These are phyloP conservation scores for Arthrobotrys iridis DNA, from an alignment of 2,329 filamentous ascomycete species.

Conservation along the genomic window DNA sequence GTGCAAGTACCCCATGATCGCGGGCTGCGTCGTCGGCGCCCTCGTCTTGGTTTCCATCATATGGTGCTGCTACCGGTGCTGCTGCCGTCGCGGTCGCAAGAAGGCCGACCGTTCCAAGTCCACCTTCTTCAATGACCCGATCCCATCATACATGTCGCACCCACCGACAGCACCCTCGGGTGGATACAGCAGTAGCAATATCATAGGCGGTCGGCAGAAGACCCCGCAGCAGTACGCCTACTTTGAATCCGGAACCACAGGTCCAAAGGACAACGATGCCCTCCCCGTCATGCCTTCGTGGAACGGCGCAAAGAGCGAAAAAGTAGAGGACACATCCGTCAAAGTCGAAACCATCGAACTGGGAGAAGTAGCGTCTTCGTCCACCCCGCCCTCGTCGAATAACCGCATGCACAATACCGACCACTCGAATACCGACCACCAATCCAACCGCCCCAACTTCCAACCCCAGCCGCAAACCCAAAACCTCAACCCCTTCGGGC, in stretches of 20 bases:
- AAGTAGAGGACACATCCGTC: constrained; percentile 52
- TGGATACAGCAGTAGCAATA: constrained; percentile 5
- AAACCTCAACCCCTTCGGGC: constrained; percentile 47
- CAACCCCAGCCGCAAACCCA: constrained; percentile 19
- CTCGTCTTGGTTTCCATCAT: constrained; percentile 56
- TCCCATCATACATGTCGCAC: constrained; percentile 41
- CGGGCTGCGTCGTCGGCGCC: constrained; percentile 56
- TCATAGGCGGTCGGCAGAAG: constrained; percentile 9
- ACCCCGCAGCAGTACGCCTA: constrained; percentile 57
- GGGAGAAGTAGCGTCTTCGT: constrained; percentile 33
- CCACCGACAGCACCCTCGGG: neutral
- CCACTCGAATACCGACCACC: constrained; percentile 15
- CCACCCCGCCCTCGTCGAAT: constrained; percentile 12
- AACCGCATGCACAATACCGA: constrained; percentile 19
- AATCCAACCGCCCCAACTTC: constrained; percentile 40
- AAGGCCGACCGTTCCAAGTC: constrained; percentile 40
- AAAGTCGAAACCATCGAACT: constrained; percentile 52
- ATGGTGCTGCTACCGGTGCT: constrained; percentile 58
- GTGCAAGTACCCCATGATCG: constrained; percentile 58
- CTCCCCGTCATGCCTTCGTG: constrained; percentile 58
- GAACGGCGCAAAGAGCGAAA: constrained; percentile 55
- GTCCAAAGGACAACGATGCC: constrained; percentile 54
- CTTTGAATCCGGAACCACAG: constrained; percentile 51
- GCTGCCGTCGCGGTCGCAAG: constrained; percentile 44
- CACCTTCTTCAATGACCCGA: constrained; percentile 50